Evolutionary conservation across 2,329 filamentous ascomycete species (phyloP), one percentile per base, ranked within the genome.

Genomic region (Cryphonectria radicalis): DNA sequence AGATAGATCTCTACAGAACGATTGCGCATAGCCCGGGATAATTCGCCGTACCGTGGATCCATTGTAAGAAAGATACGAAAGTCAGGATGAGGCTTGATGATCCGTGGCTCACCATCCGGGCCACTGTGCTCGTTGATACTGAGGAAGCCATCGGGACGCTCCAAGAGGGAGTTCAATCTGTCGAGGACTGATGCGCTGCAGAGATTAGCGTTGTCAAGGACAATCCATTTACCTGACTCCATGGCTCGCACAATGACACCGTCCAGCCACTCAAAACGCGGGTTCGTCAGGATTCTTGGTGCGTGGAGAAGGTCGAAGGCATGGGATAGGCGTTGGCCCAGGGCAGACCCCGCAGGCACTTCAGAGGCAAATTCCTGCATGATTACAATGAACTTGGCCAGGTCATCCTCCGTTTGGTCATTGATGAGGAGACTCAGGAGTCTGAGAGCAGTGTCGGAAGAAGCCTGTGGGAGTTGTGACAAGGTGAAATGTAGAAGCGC

Each of bases 21-120:
- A 81, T 99, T 99, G 70, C 97, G 88, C 96, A 99, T 99, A 0
- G 96, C 96, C 74, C 96, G 89, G 4, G 96, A 99, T 11, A 99
- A 85, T 80, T 99, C 96, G 25, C 96, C 97, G 79, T 97, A 93
- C 66, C 91, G 90, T 63, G 96, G 91, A 79, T 99, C 95, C 84
- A 97, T 92, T 0, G 95, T 98, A 79, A 99, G 84, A 81, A 99
- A 98, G 28, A 99, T 90, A 70, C 95, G 89, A 81, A 99, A 99
- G 73, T 94, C 89, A 0, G 92, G 87, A 82, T 98, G 95, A 19
- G 96, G 95, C 70, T 82, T 89, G 66, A 99, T 89, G 50, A 97
- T 83, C 70, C 93, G 89, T 14, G 95, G 92, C 76, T 93, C 90
- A 43, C 95, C 95, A 77, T 95, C 90, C 13, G 90, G 88, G 17